Evolutionary conservation across 202 grass and related monocot species (phyloP), one percentile per base, ranked within the genome.

Genomic region (Saccharum hybrid): DNA sequence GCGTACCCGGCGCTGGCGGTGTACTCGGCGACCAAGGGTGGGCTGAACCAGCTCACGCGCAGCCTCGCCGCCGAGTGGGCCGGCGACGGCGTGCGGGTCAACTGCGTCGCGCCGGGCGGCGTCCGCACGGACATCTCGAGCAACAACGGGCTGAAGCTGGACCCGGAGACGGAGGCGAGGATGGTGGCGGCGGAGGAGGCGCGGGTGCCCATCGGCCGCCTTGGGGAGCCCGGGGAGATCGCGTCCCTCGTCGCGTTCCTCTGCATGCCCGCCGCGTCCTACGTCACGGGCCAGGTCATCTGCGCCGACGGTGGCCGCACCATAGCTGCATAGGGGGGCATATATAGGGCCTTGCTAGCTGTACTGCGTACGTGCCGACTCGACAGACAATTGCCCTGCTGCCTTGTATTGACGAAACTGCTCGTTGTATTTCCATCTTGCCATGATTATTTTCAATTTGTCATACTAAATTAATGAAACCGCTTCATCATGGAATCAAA

Each of bases 211-310:
- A 0, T 86, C 40, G 37, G n/a, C 4, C 83, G 83, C 11, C 36
- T 93, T 6, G 88, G 72, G 4, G 84, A 86, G 74, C 84, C 90
- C 0, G 85, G 86, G 77, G 94, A 94, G 38, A 84, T 94, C 10
- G 89, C 91, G 7, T 71, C 83, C 0, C 2, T 84, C 0, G 87
- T 90, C 39, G 83, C 83, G 0, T 97, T 97, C 46, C 83, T 97
- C 26, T 94, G 94, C 85, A 84, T 94, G 82, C 87, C 94, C 0
- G 91, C 87, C 10, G 74, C 91, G 45, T 88, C 84, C 2, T 94
- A 94, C 65, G 76, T 91, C 76, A 97, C 85, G 3, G 94, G 94
- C 0, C 86, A 94, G 81, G 87, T 94, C 68, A 52, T 94, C 68
- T 65, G 14, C 48, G 67, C 82, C 12, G 91, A 97, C 56, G 89